Percentiles rank a stretch among this genome's conserved stretches.
Evolutionary conservation across 2,329 filamentous ascomycete species (phyloP).

Genomic region (Ophiostoma triangulosporum): DNA sequence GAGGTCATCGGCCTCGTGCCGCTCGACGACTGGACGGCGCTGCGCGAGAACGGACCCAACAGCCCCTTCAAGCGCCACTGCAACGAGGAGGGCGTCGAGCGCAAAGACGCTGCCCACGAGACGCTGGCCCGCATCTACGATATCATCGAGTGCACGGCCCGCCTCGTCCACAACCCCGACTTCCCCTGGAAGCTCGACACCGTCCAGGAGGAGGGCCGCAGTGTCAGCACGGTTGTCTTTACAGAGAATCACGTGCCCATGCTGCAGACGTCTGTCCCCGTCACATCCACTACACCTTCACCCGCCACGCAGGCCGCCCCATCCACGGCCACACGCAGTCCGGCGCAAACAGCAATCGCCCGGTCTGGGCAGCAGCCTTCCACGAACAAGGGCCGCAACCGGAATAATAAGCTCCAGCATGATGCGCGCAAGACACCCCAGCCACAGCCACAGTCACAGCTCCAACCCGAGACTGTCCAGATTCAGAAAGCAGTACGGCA

Average conservation of each 20-base stretch:
- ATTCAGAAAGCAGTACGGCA: background rate
- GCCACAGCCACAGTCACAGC: too few relatives aligned
- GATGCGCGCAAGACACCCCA: background rate
- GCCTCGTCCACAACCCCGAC: constrained; percentile 8
- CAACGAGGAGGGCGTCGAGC: constrained; percentile 11
- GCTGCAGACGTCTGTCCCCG: background rate
- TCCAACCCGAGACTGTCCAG: background rate
- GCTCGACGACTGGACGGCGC: constrained; percentile 19
- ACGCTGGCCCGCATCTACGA: constrained; percentile 15
- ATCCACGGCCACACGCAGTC: background rate
- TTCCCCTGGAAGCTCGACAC: constrained; percentile 12
- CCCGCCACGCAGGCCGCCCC: background rate
- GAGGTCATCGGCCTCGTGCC: constrained; percentile 31
- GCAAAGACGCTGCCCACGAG: constrained; percentile 8
- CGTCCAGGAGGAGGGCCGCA: constrained; percentile 3
- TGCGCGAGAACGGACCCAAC: constrained; percentile 3
- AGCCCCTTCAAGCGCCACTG: constrained; percentile 10
- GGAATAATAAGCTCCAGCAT: background rate
- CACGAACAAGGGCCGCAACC: background rate
- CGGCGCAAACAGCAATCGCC: background rate
- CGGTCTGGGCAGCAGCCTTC: background rate
- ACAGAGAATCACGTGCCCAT: background rate
- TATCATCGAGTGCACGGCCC: constrained; percentile 13
- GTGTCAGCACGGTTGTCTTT: background rate
- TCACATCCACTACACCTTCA: background rate